Evolutionary conservation across 2,329 filamentous ascomycete species (phyloP), one percentile per base, ranked within the genome.

Genomic region (Hypomyces rosellus): DNA sequence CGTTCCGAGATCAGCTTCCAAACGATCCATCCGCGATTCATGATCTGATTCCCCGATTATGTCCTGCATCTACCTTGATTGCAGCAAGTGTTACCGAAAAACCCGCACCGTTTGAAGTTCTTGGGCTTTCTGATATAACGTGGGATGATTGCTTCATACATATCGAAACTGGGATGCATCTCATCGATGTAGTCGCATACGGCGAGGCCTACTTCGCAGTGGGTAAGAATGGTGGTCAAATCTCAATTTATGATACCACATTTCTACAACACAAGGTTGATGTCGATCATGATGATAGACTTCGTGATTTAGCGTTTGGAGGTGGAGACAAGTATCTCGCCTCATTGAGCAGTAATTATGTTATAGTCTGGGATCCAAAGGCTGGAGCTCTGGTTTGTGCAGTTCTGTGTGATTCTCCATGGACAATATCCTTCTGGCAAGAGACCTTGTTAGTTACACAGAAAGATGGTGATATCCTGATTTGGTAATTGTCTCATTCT

Each of bases 141-240:
- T 50, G 48, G 48, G 37, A 41, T 33, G 48, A 50, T 15, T 46
- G 34, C n/a, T 20, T 46, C 7, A 5, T 46, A 16, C 25, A 33
- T 5, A 50, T 50, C 9, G 37, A 39, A 20, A 36, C 46, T 18
- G 41, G n/a, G 30, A 25, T 15, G 20, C 20, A 20, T 20, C 20
- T 20, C 20, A 36, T 46, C 13, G n/a, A 14, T 14, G 15, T 34
- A 12, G 42, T 50, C n/a, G 34, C 22, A 3, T 50, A 34, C n/a
- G 48, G 48, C n/a, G 43, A 50, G 22, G 25, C 13, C 7, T 22
- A 46, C 11, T 46, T 50, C 13, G 48, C 48, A n/a, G 13, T 50
- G n/a, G 48, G 43, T n/a, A 16, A 33, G 33, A 13, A 5, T 33
- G 16, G 40, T 20, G 43, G 36, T 6, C 18, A 50, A 13, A 46